A percentile compares a stretch with the other conserved stretches of the same genome.
These are phyloP conservation scores for Penicillium frequentans DNA, from an alignment of 2,329 filamentous ascomycete genomes.

Conservation along the genomic window DNA sequence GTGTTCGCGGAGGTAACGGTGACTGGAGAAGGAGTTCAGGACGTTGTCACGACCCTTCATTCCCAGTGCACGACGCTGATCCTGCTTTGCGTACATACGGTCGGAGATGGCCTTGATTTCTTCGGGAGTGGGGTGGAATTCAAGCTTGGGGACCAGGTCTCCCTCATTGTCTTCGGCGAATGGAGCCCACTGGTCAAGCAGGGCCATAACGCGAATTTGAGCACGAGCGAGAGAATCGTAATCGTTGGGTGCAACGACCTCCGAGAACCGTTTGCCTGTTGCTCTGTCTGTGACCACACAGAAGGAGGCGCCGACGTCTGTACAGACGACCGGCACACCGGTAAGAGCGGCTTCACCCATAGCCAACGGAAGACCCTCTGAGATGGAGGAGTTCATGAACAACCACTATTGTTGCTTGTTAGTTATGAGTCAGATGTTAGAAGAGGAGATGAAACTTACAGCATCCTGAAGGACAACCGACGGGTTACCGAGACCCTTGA, in stretches of 20 bases:
- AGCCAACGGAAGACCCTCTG: slow-evolving; percentile 1
- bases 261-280: neutral
- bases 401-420: neutral
- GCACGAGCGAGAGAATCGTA: slow-evolving; percentile 3
- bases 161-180: neutral
- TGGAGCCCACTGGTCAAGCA: slow-evolving; percentile 1
- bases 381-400: slow-evolving; percentile 6
- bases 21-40: neutral
- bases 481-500: slow-evolving; percentile 6
- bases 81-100: slow-evolving; percentile 4
- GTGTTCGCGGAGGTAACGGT: slow-evolving; percentile 2
- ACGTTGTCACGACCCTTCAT: slow-evolving; percentile 5
- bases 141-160: neutral
- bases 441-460: neutral
- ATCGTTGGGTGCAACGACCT: slow-evolving; percentile 2
- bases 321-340: slow-evolving; percentile 3
- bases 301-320: slow-evolving; percentile 3
- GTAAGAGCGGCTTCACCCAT: slow-evolving; percentile 4
- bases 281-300: slow-evolving; percentile 2
- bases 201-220: slow-evolving; percentile 1
- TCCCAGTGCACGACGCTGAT: neutral
- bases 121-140: neutral
- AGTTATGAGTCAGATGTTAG: neutral
- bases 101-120: slow-evolving; percentile 1
- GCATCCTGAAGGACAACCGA: slow-evolving; percentile 3